Evolutionary conservation across 352 stramenopile genomes (phyloP), one percentile per base, ranked within the genome.

Genomic region (Globisporangium middletonii): DNA sequence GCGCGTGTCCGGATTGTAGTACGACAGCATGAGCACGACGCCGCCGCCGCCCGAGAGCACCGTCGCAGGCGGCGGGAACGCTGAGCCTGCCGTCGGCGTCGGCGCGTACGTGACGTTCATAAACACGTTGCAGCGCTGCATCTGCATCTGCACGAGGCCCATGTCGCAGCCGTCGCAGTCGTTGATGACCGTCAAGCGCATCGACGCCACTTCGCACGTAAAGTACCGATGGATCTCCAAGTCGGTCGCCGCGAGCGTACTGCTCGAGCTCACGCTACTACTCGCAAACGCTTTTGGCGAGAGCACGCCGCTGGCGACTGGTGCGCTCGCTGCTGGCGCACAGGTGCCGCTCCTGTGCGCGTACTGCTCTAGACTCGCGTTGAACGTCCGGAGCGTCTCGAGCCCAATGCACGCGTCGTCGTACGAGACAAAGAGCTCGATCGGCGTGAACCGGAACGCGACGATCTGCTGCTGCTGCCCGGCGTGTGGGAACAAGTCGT

Each of bases 81-180:
- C 37, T 2, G 48, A 41, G 5, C 53, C 56, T 13, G 54, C 13
- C 12, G 43, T 15, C 42, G 68, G 35, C 47, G 64, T 57, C 51
- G 58, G 56, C 8, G 64, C 68, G 59, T 84, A 78, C 16, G 73
- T 92, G 16, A 83, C 66, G 56, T 94, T 94, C 51, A 92, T 47
- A 44, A 94, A 94, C 11, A 85, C 47, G 45, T 89, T 77, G 42
- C 79, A 88, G 18, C 72, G 75, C 60, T 86, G 74, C 27, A 91
- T 75, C 37, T 86, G 73, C 35, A 92, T 60, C 55, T 94, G 84
- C 12, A 82, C 62, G 12, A 94, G 77, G 2, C 83, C 83, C 82
- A 94, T 94, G 63, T 94, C 84, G 57, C 84, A 92, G 8, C 81
- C 83, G 37, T 92, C 83, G 57, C 84, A 92, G 62, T 94, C 84